These are phyloP conservation scores for Solanum paucissectum DNA, from an alignment of 257 asterid genomes.

Conservation along the genomic window DNA sequence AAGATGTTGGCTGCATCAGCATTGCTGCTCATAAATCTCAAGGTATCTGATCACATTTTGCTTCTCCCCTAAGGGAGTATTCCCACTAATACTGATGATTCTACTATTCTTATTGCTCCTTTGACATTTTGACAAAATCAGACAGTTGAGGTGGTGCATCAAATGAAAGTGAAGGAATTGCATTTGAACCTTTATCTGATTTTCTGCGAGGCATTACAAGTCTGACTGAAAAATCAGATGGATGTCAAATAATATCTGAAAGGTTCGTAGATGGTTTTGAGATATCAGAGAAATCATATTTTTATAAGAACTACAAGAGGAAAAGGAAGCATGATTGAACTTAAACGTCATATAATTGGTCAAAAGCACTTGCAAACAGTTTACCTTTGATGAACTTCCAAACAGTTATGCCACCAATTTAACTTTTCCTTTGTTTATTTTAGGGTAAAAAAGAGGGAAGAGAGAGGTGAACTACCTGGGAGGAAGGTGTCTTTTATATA, in stretches of 20 bases:
- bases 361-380: too few relatives aligned
- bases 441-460: background rate
- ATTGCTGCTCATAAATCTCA: conserved; percentile 67
- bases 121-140: conserved; percentile 67
- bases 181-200: conserved; percentile 57
- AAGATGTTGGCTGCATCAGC: conserved; percentile 84
- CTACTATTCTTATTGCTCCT: conserved; percentile 57
- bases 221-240: conserved; percentile 90
- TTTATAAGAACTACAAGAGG: too few relatives aligned
- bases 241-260: conserved; percentile 76
- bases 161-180: conserved; percentile 70
- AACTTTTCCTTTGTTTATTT: background rate
- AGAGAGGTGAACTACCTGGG: conserved; percentile 35
- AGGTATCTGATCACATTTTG: conserved; percentile 79
- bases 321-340: too few relatives aligned
- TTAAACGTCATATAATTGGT: too few relatives aligned
- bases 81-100: conserved; percentile 51
- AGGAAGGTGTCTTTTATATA: too few relatives aligned
- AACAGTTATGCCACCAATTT: background rate
- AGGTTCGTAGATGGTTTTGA: conserved; percentile 50
- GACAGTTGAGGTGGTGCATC: conserved; percentile 44
- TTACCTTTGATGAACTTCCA: background rate
- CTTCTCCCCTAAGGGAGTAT: conserved; percentile 57
- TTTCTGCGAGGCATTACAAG: conserved; percentile 97
- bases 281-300: background rate